Evolutionary conservation across 2,329 filamentous ascomycete species (phyloP).

Genomic region (Hymenoscyphus scutula): DNA sequence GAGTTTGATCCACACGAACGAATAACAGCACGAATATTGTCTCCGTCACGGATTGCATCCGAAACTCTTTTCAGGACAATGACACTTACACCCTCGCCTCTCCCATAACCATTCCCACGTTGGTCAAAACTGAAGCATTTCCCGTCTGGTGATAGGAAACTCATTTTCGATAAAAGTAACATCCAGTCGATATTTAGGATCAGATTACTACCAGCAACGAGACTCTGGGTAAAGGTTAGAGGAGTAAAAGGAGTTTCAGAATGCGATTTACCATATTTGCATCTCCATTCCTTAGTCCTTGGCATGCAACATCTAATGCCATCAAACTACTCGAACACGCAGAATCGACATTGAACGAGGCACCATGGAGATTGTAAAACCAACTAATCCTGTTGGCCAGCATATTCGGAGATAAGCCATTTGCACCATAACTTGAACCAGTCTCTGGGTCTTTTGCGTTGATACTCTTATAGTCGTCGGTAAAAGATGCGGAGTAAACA

Average conservation of each 20-base stretch:
- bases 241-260: not conserved
- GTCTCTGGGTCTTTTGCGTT: not conserved
- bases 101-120: slow-evolving; percentile 58
- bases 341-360: slow-evolving; percentile 55
- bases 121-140: slow-evolving; percentile 51
- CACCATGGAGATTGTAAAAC: slow-evolving; percentile 48
- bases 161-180: slow-evolving; percentile 5
- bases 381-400: slow-evolving; percentile 56
- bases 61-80: slow-evolving; percentile 57
- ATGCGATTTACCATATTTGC: slow-evolving; percentile 30
- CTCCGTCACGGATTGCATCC: slow-evolving; percentile 56
- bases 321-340: slow-evolving; percentile 55
- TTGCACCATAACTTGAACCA: slow-evolving; percentile 10
- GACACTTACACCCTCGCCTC: slow-evolving; percentile 59
- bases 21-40: slow-evolving; percentile 52
- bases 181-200: not conserved
- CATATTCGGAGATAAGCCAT: slow-evolving; percentile 39
- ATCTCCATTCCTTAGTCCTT: slow-evolving; percentile 44
- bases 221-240: not conserved
- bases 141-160: slow-evolving; percentile 26
- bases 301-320: slow-evolving; percentile 52
- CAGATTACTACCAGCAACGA: slow-evolving; percentile 11
- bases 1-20: slow-evolving; percentile 42
- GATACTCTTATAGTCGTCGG: slow-evolving; percentile 26
- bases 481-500: slow-evolving; percentile 37